phyloP scores from a whole-genome alignment of 2,329 filamentous ascomycete genomes.

The Neurospora crassa region DNA sequence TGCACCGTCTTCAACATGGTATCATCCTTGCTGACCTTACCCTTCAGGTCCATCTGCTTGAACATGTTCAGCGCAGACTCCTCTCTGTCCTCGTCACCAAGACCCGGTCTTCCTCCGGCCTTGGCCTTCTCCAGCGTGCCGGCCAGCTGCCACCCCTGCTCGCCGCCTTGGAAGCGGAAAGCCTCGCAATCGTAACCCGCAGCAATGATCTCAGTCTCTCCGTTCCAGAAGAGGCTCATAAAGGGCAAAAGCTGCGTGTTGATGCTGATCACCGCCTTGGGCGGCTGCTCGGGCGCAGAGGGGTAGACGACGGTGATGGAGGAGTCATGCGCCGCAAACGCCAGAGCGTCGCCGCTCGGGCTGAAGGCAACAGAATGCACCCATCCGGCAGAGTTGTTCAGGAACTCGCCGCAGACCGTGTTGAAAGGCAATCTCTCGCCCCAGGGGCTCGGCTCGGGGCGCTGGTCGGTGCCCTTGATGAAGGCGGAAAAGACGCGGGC shows the following conservation, averaged over 20 bases:
- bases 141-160: slow-evolving; percentile 72
- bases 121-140: slow-evolving; percentile 59
- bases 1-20: slow-evolving; percentile 92
- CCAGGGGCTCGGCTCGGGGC: slow-evolving; percentile 82
- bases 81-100: slow-evolving; percentile 54
- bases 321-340: slow-evolving; percentile 91
- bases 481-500: slow-evolving; percentile 91
- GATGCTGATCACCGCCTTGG: slow-evolving; percentile 80
- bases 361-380: slow-evolving; percentile 90
- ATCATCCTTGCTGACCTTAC: slow-evolving; percentile 72
- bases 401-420: slow-evolving; percentile 91
- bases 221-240: slow-evolving; percentile 85
- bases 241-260: slow-evolving; percentile 87
- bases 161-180: slow-evolving; percentile 75
- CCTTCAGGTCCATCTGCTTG: slow-evolving; percentile 95
- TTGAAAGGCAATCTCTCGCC: slow-evolving; percentile 95
- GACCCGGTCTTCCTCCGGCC: slow-evolving; percentile 46
- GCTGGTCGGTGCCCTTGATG: slow-evolving; percentile 85
- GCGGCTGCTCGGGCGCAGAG: slow-evolving; percentile 79
- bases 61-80: slow-evolving; percentile 98
- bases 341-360: slow-evolving; percentile 83
- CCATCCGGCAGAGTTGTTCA: slow-evolving; percentile 97
- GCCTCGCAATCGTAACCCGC: slow-evolving; percentile 87
- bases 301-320: slow-evolving; percentile 96
- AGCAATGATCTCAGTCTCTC: slow-evolving; percentile 86